These are phyloP conservation scores for Reticulascus tulasneorum DNA, from an alignment of 2,329 filamentous ascomycete species.

Conservation along the genomic window DNA sequence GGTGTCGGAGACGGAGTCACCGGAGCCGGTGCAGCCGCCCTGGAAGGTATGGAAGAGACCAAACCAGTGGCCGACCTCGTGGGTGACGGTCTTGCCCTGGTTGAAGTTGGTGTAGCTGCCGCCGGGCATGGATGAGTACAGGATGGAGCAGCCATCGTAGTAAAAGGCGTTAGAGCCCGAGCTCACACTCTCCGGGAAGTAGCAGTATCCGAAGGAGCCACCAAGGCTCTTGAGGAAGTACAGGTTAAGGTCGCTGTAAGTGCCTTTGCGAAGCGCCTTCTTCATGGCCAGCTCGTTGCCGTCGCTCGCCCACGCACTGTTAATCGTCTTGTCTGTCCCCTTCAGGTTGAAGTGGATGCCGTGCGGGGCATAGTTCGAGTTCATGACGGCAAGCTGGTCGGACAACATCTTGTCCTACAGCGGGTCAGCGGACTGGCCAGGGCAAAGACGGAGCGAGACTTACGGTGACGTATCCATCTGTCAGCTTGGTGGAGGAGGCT, in stretches of 20 bases:
- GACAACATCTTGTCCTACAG: conserved; percentile 28
- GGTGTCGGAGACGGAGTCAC: conserved; percentile 37
- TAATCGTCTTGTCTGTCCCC: conserved; percentile 40
- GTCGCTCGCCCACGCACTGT: conserved; percentile 41
- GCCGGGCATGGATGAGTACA: conserved; percentile 31
- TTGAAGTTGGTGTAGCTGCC: conserved; percentile 29
- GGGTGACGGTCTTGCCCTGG: conserved; percentile 27
- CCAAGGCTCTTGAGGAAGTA: conserved; percentile 38
- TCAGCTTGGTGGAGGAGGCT: conserved; percentile 21
- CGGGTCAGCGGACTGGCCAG: background rate
- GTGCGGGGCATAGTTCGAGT: conserved; percentile 37
- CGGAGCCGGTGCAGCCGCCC: conserved; percentile 30
- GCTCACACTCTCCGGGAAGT: conserved; percentile 35
- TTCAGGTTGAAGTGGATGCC: conserved; percentile 41
- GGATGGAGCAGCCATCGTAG: conserved; percentile 36
- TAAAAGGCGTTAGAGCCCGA: conserved; percentile 28
- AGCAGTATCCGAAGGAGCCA: conserved; percentile 40
- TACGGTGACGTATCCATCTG: conserved; percentile 31
- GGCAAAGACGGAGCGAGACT: conserved; percentile 4
- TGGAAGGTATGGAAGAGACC: conserved; percentile 46
- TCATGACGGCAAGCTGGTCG: conserved; percentile 41
- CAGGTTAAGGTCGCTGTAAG: conserved; percentile 38
- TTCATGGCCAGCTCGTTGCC: conserved; percentile 39
- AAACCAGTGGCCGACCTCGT: conserved; percentile 47
- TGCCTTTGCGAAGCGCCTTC: conserved; percentile 38